Percentiles rank a stretch among this genome's conserved stretches.
phyloP scores from a whole-genome alignment of 495 filamentous ascomycete genomes.

The Tetracladium setigerum region DNA sequence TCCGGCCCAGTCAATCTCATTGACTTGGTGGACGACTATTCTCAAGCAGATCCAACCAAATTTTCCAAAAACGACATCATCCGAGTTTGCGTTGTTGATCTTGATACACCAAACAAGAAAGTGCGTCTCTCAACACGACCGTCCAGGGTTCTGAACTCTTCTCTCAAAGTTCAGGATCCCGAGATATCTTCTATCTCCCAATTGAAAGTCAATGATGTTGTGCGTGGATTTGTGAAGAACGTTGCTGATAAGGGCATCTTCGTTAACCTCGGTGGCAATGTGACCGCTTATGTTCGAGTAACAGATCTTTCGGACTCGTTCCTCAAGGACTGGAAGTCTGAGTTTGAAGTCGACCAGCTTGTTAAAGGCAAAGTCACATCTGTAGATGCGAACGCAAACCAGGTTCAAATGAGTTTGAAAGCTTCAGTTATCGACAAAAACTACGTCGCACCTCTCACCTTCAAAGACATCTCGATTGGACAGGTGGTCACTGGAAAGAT shows the following conservation, averaged over 20 bases:
- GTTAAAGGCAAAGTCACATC: conserved; percentile 77
- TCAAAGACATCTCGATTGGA: conserved; percentile 67
- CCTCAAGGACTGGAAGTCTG: conserved; percentile 93
- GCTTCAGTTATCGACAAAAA: conserved; percentile 73
- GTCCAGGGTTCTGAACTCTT: conserved; percentile 81
- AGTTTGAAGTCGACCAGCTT: conserved; percentile 77
- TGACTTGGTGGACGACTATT: conserved; percentile 82
- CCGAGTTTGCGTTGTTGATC: conserved; percentile 68
- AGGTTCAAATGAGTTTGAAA: conserved; percentile 81
- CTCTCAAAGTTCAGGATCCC: conserved; percentile 70
- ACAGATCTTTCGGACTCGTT: conserved; percentile 84
- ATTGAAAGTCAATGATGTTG: conserved; percentile 68
- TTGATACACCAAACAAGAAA: conserved; percentile 79
- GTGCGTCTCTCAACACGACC: conserved; percentile 75
- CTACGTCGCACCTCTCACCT: conserved; percentile 59
- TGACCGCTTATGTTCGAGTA: conserved; percentile 76
- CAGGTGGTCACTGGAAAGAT: conserved; percentile 82
- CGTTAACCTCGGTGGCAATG: conserved; percentile 64
- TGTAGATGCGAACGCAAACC: conserved; percentile 54
- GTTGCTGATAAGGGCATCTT: conserved; percentile 83
- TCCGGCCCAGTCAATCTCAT: conserved; percentile 67
- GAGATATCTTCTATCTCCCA: conserved; percentile 63
- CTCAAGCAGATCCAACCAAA: conserved; percentile 53
- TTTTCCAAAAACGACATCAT: conserved; percentile 79
- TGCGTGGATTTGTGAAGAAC: conserved; percentile 84